A percentile compares a stretch with the other conserved stretches of the same genome.
Conservation (phyloP, 768 basidiomycete genomes). For the Hypsizygus marmoreus region DNA sequence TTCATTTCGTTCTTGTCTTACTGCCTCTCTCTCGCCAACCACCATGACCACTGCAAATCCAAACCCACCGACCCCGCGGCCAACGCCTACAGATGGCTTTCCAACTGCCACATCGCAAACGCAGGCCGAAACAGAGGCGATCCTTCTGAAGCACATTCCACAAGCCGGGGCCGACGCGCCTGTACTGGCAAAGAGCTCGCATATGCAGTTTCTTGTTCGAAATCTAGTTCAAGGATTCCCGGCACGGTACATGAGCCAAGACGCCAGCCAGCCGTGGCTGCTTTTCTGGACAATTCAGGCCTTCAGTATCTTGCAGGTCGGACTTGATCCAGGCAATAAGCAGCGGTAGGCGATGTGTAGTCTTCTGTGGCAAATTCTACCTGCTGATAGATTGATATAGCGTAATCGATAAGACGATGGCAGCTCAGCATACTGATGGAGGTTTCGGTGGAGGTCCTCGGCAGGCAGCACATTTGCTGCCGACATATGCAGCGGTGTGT, state of each 20-base stretch:
- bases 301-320: slow-evolving; percentile 78
- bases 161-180: no score
- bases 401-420: slow-evolving; percentile 76
- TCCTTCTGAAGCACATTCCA: slow-evolving; percentile 29
- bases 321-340: slow-evolving; percentile 74
- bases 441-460: slow-evolving; percentile 93
- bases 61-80: slow-evolving; percentile 25
- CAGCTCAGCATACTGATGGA: slow-evolving; percentile 83
- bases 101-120: slow-evolving; percentile 61
- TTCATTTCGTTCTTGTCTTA: no score
- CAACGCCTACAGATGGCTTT: slow-evolving; percentile 57
- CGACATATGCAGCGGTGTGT: slow-evolving; percentile 88
- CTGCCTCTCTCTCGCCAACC: no score
- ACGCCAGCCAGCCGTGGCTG: slow-evolving; percentile 95
- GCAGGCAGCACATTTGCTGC: slow-evolving; percentile 83
- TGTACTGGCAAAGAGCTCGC: slow-evolving; percentile 59
- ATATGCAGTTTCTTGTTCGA: slow-evolving; percentile 75
- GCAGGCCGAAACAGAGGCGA: slow-evolving; percentile 68
- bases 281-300: slow-evolving; percentile 91
- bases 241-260: slow-evolving; percentile 75
- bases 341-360: slow-evolving; percentile 54
- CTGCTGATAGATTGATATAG: slow-evolving; percentile 37
- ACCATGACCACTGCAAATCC: no score
- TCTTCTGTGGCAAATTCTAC: slow-evolving; percentile 5
- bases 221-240: slow-evolving; percentile 83